phyloP scores from a whole-genome alignment of 2,329 filamentous ascomycete species.

The Aspergillus sp. region DNA sequence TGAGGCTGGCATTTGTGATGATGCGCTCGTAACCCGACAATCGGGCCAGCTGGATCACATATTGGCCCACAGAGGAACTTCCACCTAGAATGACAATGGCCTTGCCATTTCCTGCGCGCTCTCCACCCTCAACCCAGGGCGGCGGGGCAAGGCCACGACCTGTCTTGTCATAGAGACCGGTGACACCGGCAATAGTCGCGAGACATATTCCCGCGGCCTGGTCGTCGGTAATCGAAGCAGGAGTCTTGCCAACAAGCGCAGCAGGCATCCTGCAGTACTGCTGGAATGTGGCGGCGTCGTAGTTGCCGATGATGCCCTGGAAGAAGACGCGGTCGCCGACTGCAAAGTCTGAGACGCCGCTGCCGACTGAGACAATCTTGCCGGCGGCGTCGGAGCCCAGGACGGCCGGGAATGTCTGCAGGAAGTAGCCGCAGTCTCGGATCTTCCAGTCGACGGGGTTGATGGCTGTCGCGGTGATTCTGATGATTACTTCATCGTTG shows the following conservation, averaged over 20 bases:
- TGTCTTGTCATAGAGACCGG: conserved; percentile 23
- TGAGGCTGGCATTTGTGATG: conserved; percentile 36
- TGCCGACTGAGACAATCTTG: conserved; percentile 22
- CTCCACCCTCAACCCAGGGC: conserved; percentile 34
- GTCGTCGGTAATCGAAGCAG: conserved; percentile 34
- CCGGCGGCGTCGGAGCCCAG: conserved; percentile 31
- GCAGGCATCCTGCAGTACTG: conserved; percentile 43
- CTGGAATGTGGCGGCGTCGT: conserved; percentile 41
- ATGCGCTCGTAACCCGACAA: conserved; percentile 40
- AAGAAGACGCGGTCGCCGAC: conserved; percentile 40
- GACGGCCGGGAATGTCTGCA: conserved; percentile 19
- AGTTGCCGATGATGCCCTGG: conserved; percentile 39
- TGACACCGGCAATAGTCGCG: conserved; percentile 23
- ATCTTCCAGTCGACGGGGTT: conserved; percentile 36
- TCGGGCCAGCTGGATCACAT: conserved; percentile 40
- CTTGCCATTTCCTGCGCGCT: conserved; percentile 25
- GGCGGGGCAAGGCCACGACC: conserved; percentile 30
- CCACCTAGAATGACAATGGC: conserved; percentile 39
- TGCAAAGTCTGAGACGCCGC: conserved; percentile 24
- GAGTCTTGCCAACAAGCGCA: conserved; percentile 38
- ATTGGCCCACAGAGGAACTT: conserved; percentile 41
- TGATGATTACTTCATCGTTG: conserved; percentile 19
- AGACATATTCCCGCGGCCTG: conserved; percentile 35
- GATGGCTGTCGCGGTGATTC: conserved; percentile 26
- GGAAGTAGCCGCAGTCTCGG: conserved; percentile 32